Percentiles rank a stretch among this genome's conserved stretches.
phyloP scores from a whole-genome alignment of 2,329 filamentous ascomycete genomes.

The Ceratocystis papillata region DNA sequence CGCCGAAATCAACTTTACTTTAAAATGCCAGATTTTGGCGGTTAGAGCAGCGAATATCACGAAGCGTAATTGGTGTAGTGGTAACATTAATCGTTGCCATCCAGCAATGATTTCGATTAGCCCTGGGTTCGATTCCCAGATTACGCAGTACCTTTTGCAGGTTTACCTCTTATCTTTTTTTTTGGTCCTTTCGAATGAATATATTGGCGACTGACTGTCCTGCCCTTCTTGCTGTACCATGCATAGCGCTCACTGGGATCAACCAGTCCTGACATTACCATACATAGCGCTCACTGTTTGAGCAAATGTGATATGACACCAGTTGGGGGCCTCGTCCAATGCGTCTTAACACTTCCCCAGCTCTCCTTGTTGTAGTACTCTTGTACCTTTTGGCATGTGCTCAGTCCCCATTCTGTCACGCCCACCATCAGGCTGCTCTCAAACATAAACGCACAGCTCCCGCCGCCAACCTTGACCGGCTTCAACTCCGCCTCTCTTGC shows the following conservation, averaged over 20 bases:
- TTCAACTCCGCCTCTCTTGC: constrained; percentile 45
- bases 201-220: too few relatives aligned
- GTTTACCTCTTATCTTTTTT: not conserved
- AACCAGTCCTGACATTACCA: too few relatives aligned
- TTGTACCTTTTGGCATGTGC: constrained; percentile 49
- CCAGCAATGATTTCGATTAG: constrained; percentile 13
- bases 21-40: not conserved
- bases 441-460: constrained; percentile 59
- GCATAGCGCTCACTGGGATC: not conserved
- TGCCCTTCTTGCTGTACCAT: too few relatives aligned
- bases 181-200: not conserved
- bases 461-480: constrained; percentile 48
- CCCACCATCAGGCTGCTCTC: constrained; percentile 60
- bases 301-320: constrained; percentile 5
- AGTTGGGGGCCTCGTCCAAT: constrained; percentile 43
- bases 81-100: constrained; percentile 16
- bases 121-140: constrained; percentile 14
- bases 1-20: not conserved
- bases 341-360: constrained; percentile 58
- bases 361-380: constrained; percentile 68
- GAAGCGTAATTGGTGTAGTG: constrained; percentile 12
- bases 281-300: not conserved
- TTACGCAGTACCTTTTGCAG: not conserved
- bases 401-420: constrained; percentile 58
- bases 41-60: not conserved